Evolutionary conservation across 345 rosid species (phyloP), one percentile per base, ranked within the genome.

Genomic region (Eucalyptus dawsonii): DNA sequence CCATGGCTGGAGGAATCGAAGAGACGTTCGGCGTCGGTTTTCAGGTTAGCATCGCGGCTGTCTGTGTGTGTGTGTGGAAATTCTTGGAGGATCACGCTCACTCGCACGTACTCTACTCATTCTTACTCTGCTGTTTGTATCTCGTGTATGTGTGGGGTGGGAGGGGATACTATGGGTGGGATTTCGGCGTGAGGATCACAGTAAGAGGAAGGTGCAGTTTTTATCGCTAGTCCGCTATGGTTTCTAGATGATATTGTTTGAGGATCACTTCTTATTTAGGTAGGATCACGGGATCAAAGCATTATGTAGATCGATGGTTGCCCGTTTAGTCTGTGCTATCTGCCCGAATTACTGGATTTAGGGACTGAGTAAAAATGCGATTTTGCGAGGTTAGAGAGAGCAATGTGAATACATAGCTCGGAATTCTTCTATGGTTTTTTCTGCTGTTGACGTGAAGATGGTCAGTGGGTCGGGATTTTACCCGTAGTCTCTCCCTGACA

Each of bases 1-100:
- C 53, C 89, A 97, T 96, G 99, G 94, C 96, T 37, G 96, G 94
- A 86, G 96, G 96, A 88, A 89, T 93, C 88, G 93, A 95, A 92
- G 97, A 96, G 11, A 93, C 98, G n/a, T 92, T 91, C 88, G 86
- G 90, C 90, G 86, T 95, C 90, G 90, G 93, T 89, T 95, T 95
- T 90, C 95, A 94, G 97, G 99, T 96, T 65, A 34, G 16, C 49
- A 16, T 51, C 29, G 25, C 44, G 19, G 22, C 76, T 86, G 4
- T 29, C 14, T 45, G 27, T 67, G 54, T 83, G 22, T 67, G 22
- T 69, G 24, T 69, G 44, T 16, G 83, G 83, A 37, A 12, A 72
- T 72, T 19, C 22, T 72, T 72, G 81, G 81, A 72, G 83, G 45
- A 19, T 72, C 27, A 7, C 44, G 22, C 80, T 69, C 17, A 2